These are phyloP conservation scores for Leptomonas pyrrhocoris DNA, from an alignment of 208 protist genomes.

Conservation along the genomic window DNA sequence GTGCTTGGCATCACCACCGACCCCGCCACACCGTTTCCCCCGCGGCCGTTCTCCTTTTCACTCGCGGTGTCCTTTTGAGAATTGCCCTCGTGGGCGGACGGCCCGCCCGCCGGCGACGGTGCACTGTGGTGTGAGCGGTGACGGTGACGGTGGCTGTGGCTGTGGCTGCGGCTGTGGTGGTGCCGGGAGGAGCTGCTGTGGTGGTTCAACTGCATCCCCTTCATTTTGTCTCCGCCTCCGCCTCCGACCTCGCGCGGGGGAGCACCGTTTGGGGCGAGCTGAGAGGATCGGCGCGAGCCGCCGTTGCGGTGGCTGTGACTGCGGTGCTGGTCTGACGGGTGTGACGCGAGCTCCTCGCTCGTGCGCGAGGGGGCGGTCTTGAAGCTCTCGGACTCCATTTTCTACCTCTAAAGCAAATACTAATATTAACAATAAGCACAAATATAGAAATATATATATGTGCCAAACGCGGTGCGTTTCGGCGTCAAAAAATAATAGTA, in stretches of 20 bases:
- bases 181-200: conserved; percentile 4
- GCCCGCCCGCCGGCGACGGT: neutral
- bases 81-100: neutral
- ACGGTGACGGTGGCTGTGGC: conserved; percentile 19
- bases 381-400: neutral
- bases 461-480: too few species aligned
- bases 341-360: conserved; percentile 1
- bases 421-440: too few species aligned
- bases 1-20: too few species aligned
- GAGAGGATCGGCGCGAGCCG: conserved; percentile 2
- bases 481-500: too few species aligned
- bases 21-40: too few species aligned
- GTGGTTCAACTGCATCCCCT: conserved; percentile 2
- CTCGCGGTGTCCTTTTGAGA: neutral
- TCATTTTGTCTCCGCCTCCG: conserved; percentile 2
- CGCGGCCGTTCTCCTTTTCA: neutral
- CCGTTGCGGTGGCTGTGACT: conserved; percentile 12
- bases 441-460: too few species aligned
- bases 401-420: too few species aligned
- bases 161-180: too few species aligned
- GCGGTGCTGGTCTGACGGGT: neutral
- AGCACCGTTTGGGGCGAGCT: neutral
- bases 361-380: neutral
- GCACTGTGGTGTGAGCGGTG: conserved; percentile 8
- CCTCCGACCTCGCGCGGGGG: neutral